Conservation (phyloP, 1,139 yeast species). For the Blastobotrys arbuscula region DNA sequence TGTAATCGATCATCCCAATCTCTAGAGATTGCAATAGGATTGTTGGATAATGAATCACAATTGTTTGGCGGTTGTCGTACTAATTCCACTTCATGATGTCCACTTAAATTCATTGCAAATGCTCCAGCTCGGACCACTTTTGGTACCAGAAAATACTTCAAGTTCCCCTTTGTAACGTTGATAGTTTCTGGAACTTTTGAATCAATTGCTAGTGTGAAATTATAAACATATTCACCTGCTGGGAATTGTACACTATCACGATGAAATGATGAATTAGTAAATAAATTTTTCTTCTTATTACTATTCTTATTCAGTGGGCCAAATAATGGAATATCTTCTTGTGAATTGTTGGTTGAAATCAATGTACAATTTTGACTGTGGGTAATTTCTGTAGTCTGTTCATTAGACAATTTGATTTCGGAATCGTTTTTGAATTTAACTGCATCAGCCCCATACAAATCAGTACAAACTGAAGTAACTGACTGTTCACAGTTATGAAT, state of each 20-base stretch:
- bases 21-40: slow-evolving; percentile 76
- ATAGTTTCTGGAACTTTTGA: slow-evolving; percentile 68
- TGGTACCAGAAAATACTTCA: slow-evolving; percentile 30
- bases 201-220: slow-evolving; percentile 67
- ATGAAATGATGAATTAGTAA: slow-evolving; percentile 14
- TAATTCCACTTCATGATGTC: slow-evolving; percentile 36
- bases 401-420: slow-evolving; percentile 20
- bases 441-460: slow-evolving; percentile 34
- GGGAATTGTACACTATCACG: slow-evolving; percentile 37
- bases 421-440: slow-evolving; percentile 25
- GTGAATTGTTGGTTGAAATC: slow-evolving; percentile 9
- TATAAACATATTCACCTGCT: slow-evolving; percentile 76
- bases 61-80: slow-evolving; percentile 79
- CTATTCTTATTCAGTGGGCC: not conserved
- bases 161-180: slow-evolving; percentile 42
- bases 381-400: slow-evolving; percentile 14
- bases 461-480: slow-evolving; percentile 29
- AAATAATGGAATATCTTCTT: slow-evolving; percentile 14
- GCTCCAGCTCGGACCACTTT: slow-evolving; percentile 33
- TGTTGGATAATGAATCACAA: slow-evolving; percentile 63
- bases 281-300: slow-evolving; percentile 6
- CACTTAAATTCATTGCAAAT: slow-evolving; percentile 30
- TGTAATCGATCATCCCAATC: slow-evolving; percentile 77
- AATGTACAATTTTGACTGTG: slow-evolving; percentile 18
- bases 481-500: slow-evolving; percentile 14